Percentiles rank a stretch among this genome's conserved stretches.
Evolutionary conservation across 2,329 filamentous ascomycete genomes (phyloP).

Genomic region (Chaetomium sp.): DNA sequence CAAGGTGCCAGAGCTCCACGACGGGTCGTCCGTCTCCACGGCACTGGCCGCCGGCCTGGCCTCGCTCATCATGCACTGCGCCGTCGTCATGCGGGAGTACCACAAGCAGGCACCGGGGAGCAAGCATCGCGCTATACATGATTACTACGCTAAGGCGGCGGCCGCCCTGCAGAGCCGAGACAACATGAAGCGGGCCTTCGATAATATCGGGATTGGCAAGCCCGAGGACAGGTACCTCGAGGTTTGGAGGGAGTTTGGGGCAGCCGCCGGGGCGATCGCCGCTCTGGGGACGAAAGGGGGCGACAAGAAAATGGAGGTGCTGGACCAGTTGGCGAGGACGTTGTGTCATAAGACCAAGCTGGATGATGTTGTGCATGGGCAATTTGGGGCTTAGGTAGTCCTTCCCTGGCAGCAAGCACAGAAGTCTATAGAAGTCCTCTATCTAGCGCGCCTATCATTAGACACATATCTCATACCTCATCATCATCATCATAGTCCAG

Average conservation of each 20-base stretch:
- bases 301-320: neutral
- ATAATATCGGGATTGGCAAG: neutral
- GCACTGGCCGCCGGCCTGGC: neutral
- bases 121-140: neutral
- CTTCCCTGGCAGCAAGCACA: neutral
- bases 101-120: neutral
- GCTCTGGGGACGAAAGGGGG: neutral
- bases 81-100: neutral
- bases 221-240: neutral
- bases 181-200: neutral
- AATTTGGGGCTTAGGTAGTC: neutral
- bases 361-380: neutral
- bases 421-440: slow-evolving; percentile 10
- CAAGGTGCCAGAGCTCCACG: neutral
- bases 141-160: neutral
- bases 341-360: neutral
- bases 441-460: slow-evolving; percentile 9
- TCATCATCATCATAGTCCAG: neutral
- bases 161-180: neutral
- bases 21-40: neutral
- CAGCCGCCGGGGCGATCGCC: neutral
- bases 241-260: neutral
- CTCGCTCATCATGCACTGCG: neutral
- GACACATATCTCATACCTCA: neutral
- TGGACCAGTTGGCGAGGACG: neutral